Conservation (phyloP, 2,329 filamentous ascomycete genomes). For the Phialophora tarda region DNA sequence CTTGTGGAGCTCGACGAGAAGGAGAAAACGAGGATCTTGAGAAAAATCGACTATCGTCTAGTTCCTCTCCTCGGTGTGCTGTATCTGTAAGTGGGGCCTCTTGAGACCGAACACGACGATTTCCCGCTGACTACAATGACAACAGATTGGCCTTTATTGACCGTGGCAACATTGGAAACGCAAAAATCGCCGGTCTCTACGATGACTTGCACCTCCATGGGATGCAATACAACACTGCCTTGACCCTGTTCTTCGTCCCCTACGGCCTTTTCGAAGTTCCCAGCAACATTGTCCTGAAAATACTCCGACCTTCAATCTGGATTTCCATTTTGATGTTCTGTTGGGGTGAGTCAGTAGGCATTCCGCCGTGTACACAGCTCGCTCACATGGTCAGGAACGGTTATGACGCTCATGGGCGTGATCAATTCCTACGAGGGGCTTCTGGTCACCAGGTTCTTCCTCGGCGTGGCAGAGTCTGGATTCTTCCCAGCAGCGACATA, state of each 20-base stretch:
- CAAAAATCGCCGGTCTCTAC: slow-evolving; percentile 53
- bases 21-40: slow-evolving; percentile 41
- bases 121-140: not conserved
- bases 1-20: slow-evolving; percentile 26
- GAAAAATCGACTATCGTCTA: slow-evolving; percentile 53
- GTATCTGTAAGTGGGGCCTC: slow-evolving; percentile 52
- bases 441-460: slow-evolving; percentile 55
- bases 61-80: slow-evolving; percentile 52
- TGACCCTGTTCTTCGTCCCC: slow-evolving; percentile 40
- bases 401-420: slow-evolving; percentile 55
- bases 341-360: slow-evolving; percentile 37
- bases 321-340: slow-evolving; percentile 31
- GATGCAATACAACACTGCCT: slow-evolving; percentile 47
- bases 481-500: slow-evolving; percentile 63
- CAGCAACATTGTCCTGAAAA: slow-evolving; percentile 56
- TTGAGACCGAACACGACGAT: slow-evolving; percentile 27
- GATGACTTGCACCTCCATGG: slow-evolving; percentile 51
- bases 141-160: slow-evolving; percentile 42
- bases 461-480: slow-evolving; percentile 52
- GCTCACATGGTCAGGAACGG: slow-evolving; percentile 43
- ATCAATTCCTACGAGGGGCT: slow-evolving; percentile 50
- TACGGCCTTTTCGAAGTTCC: slow-evolving; percentile 48
- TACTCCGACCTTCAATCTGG: slow-evolving; percentile 34
- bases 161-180: slow-evolving; percentile 56
- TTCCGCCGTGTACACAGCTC: not conserved